Evolutionary conservation across 768 basidiomycete species (phyloP), one percentile per base, ranked within the genome.

Genomic region (Fistulinella prunicolor): DNA sequence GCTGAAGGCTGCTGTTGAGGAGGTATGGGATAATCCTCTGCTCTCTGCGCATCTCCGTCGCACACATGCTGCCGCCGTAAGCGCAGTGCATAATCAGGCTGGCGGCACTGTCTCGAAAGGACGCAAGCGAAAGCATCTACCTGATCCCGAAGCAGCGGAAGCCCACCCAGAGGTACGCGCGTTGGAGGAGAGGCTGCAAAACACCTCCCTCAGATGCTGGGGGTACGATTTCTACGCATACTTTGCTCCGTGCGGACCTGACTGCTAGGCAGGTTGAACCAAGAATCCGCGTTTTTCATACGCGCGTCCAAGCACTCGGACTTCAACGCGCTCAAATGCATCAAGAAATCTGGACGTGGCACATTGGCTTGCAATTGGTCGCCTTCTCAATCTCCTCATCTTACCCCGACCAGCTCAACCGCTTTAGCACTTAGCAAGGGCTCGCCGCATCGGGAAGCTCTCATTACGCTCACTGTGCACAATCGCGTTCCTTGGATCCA

Each of bases 241-340:
- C 28, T 10, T 45, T 50, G 30, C 13, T 14, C 9, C 20, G 32
- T 21, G 3, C 14, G 36, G 19, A 36, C 8, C n/a, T 55, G 7
- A 50, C 30, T 49, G 22, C 24, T 16, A 20, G 36, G 26, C 51
- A 86, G 85, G 49, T 59, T 84, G 34, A 66, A 71, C 17, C 57
- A 71, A 47, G 78, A 80, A 47, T 71, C 86, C 10, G 77, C 77
- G 0, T 64, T 77, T 17, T 89, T 88, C 59, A 77, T 85, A 61
- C 77, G 86, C 24, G 68, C 80, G 3, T 71, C 83, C 22, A 83
- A 77, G 57, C 79, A 79, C 56, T 73, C 84, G 1, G 88, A 90
- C 58, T 74, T 78, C 42, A 90, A 89, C 58, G 73, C 76, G 7
- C 65, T 85, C 3, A 64, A 63, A 3, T 22, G 50, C 1, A 43